Percentiles rank a stretch among this genome's conserved stretches.
Evolutionary conservation across 139 green algal species (phyloP).

Genomic region (Picochlorum sp.): DNA sequence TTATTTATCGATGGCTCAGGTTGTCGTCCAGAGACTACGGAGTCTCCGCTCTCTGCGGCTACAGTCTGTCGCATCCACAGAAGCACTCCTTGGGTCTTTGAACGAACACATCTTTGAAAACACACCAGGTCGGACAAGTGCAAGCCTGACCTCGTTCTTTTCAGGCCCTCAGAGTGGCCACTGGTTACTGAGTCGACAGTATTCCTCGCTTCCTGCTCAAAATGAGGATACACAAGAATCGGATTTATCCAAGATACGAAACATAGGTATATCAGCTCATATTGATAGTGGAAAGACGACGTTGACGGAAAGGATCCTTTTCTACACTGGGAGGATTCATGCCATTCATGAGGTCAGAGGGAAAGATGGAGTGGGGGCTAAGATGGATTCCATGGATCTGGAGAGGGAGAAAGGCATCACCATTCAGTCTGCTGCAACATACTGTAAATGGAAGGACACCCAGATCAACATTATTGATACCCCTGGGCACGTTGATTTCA

Average conservation of each 20-base stretch:
- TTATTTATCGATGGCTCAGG: too few relatives aligned
- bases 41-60: too few relatives aligned
- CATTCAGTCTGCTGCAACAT: constrained; percentile 74
- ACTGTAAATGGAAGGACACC: constrained; percentile 82
- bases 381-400: constrained; percentile 98
- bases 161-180: too few relatives aligned
- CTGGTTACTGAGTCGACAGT: background rate
- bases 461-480: constrained; percentile 99
- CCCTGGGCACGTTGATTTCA: constrained; percentile 97
- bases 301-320: constrained; percentile 95
- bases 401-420: constrained; percentile 99
- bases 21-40: too few relatives aligned
- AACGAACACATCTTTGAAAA: too few relatives aligned
- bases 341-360: constrained; percentile 96
- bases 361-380: constrained; percentile 96
- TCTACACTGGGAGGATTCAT: constrained; percentile 94
- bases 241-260: constrained; percentile 49
- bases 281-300: constrained; percentile 99
- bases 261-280: constrained; percentile 97
- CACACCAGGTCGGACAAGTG: too few relatives aligned
- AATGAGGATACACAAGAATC: constrained; percentile 14
- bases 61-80: too few relatives aligned
- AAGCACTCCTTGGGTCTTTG: too few relatives aligned
- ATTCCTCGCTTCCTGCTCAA: constrained; percentile 1
- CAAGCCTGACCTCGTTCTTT: too few relatives aligned